Base-by-base conservation (phyloP, 2,329 filamentous ascomycete genomes). In the Lasiodiplodia sp. region DNA sequence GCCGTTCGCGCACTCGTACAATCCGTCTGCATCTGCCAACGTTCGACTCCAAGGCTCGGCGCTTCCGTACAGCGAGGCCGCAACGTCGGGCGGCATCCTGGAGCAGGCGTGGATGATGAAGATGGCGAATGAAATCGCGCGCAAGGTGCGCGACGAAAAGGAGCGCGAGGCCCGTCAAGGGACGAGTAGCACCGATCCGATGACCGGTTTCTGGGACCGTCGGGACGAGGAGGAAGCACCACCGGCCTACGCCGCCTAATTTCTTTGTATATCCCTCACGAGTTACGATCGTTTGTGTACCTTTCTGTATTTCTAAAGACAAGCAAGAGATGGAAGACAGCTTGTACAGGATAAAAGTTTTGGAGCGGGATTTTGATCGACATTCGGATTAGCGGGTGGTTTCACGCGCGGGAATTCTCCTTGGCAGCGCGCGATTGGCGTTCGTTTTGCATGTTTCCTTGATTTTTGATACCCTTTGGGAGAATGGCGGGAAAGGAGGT, bases 61-160 rank as follows among this genome's bases (percentile, higher is more conserved):
- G 21, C 34, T 57, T 71, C 31, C 72, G 68, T 51, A 62, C 55
- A 40, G 38, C 23, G 47, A 69, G 51, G 40, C 58, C 16, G 70
- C 73, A 11, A 69, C 73, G 47, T 76, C 76, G 18, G 82, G 84
- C 16, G 84, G 84, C 21, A 92, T 93, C 60, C 83, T 93, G 31
- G 91, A 94, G 77, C 91, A 93, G 78, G 92, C 92, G 2, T 96
- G 92, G 92, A 91, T 96, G 81, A 89, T 91, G 83, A 96, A 97
- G 83, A 96, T 99, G 88, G 94, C 95, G 5, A 91, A 90, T 71
- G 96, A 98, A 79, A 95, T 98, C 74, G 93, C 94, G 44, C 86
- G 90, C 63, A 91, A 93, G 68, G 93, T 97, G 72, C 92, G 95
- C 72, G 92, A 97, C 73, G 92, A 97, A 81, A 96, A 97, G 81